Conservation (phyloP, 1,284 basidiomycete genomes). For the Trichosporon faecale region DNA sequence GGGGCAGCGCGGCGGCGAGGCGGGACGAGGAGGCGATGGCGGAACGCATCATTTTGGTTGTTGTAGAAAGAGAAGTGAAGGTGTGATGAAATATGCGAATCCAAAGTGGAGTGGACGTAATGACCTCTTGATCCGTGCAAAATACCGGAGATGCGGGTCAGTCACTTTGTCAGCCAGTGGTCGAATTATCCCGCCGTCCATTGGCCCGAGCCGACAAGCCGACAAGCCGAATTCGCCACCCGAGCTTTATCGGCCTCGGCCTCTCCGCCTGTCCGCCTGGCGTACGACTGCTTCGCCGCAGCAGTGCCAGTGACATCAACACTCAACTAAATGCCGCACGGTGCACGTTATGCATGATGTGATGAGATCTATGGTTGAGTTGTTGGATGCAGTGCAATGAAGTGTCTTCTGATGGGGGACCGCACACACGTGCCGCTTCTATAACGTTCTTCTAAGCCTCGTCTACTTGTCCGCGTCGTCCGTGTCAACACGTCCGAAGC, state of each 20-base stretch:
- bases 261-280: not conserved
- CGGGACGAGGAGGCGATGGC: constrained; percentile 5
- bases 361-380: not conserved
- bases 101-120: constrained; percentile 9
- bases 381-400: not conserved
- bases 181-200: not conserved
- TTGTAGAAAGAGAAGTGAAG: not conserved
- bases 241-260: not conserved
- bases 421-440: not conserved
- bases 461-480: constrained; percentile 12
- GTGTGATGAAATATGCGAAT: constrained; percentile 3
- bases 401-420: not conserved
- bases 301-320: not conserved
- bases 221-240: constrained; percentile 4
- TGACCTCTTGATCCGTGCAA: not conserved
- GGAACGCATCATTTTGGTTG: not conserved
- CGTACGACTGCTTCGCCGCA: not conserved
- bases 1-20: constrained; percentile 12
- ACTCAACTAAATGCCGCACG: not conserved
- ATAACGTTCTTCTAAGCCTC: not conserved
- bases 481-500: constrained; percentile 17
- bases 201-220: not conserved
- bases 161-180: constrained; percentile 7
- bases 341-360: constrained; percentile 3
- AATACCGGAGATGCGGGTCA: not conserved